These are phyloP conservation scores for Rhodomyrtus tomentosa DNA, from an alignment of 345 rosid genomes.

Conservation along the genomic window DNA sequence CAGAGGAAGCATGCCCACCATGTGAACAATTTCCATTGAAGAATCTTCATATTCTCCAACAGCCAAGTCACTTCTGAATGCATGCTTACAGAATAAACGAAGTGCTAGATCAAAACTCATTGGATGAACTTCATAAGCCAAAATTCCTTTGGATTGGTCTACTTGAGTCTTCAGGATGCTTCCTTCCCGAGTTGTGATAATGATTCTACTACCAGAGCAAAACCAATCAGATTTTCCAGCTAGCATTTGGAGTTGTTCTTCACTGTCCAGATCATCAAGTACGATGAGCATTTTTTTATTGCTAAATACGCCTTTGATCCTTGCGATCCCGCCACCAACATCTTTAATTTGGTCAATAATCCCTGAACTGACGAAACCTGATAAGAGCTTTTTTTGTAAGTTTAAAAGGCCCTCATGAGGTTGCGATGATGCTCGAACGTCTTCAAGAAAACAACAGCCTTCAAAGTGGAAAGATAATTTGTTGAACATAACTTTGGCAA, in stretches of 20 bases:
- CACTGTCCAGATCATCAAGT: background rate
- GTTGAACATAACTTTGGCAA: background rate
- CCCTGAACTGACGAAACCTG: fast-evolving
- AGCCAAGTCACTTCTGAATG: background rate
- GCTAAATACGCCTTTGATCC: fast-evolving
- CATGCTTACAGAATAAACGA: background rate
- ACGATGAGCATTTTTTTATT: background rate
- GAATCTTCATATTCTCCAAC: background rate
- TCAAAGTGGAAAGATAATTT: constrained; percentile 1
- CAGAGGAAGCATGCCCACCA: background rate
- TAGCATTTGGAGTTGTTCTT: background rate
- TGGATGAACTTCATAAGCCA: background rate
- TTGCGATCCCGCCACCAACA: background rate
- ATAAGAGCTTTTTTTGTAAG: background rate
- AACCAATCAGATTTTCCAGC: background rate
- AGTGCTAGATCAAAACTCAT: background rate
- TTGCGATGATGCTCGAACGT: constrained; percentile 1
- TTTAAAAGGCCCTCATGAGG: background rate
- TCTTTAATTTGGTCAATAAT: background rate
- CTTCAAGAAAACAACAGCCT: constrained; percentile 10
- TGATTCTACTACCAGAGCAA: background rate
- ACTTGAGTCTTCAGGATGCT: background rate
- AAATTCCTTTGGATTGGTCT: background rate
- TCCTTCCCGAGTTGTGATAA: background rate
- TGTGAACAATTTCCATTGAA: background rate